Conservation (phyloP, 306 rosid species). For the Sophora flavescens region DNA sequence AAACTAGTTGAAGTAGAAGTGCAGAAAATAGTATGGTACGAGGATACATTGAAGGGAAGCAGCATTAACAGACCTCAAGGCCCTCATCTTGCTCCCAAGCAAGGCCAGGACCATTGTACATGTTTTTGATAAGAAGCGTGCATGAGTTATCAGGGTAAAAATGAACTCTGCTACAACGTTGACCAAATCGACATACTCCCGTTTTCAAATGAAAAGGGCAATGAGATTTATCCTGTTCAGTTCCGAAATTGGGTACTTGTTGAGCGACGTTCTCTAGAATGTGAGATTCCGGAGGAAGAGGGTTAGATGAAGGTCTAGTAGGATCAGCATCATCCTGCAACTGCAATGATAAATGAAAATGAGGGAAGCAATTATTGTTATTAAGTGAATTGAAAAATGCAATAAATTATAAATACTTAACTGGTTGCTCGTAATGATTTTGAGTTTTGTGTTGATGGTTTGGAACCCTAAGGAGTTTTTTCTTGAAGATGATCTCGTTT, state of each 20-base stretch:
- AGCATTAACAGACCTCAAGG: slow-evolving; percentile 98
- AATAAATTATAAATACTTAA: background rate
- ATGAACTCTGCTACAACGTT: slow-evolving; percentile 94
- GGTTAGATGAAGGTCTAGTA: slow-evolving; percentile 83
- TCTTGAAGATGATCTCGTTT: slow-evolving; percentile 80
- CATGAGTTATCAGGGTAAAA: slow-evolving; percentile 81
- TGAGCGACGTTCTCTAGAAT: slow-evolving; percentile 26
- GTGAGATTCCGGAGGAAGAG: slow-evolving; percentile 82
- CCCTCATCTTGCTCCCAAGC: slow-evolving; percentile 97
- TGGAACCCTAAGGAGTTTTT: slow-evolving; percentile 57
- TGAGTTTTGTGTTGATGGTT: slow-evolving; percentile 41
- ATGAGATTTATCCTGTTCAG: slow-evolving; percentile 96
- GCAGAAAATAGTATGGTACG: slow-evolving; percentile 14
- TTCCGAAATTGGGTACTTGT: slow-evolving; percentile 91
- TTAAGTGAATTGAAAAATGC: background rate
- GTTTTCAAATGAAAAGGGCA: slow-evolving; percentile 97
- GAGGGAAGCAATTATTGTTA: too few species aligned
- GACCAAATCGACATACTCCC: slow-evolving; percentile 96
- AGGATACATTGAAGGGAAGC: slow-evolving; percentile 81
- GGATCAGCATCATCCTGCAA: slow-evolving; percentile 56
- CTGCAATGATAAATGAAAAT: too few species aligned
- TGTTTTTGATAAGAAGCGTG: slow-evolving; percentile 86
- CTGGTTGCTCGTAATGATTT: slow-evolving; percentile 48
- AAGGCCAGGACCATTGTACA: slow-evolving; percentile 97
- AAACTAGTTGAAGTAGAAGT: slow-evolving; percentile 8